These are phyloP conservation scores for Coffea humblotiana DNA, from an alignment of 305 asterid genomes.

Conservation along the genomic window DNA sequence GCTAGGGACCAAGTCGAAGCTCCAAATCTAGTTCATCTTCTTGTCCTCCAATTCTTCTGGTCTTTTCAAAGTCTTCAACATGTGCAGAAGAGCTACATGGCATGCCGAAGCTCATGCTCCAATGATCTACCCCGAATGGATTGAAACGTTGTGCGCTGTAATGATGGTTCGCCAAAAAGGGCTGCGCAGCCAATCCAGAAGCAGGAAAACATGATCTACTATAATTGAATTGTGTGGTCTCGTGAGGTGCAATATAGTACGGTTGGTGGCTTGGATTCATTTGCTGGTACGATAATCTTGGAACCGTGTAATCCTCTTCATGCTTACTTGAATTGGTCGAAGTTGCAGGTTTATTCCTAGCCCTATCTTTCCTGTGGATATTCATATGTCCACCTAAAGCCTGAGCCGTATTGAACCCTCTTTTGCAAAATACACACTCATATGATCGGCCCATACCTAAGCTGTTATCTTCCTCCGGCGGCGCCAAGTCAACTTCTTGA, in stretches of 20 bases:
- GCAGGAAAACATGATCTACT: conserved; percentile 27
- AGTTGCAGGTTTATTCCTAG: conserved; percentile 39
- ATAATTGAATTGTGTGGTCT: conserved; percentile 14
- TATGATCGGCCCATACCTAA: conserved; percentile 56
- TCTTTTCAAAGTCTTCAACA: conserved; percentile 27
- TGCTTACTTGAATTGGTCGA: conserved; percentile 21
- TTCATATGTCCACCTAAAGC: conserved; percentile 93
- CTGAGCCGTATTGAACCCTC: conserved; percentile 84
- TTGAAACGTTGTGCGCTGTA: conserved; percentile 13
- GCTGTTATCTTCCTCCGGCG: conserved; percentile 23
- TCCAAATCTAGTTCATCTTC: conserved; percentile 68
- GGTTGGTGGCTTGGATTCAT: neutral
- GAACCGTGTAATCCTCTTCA: conserved; percentile 9
- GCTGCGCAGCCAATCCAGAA: conserved; percentile 16
- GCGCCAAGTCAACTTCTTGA: conserved; percentile 29
- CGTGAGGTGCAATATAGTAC: conserved; percentile 12
- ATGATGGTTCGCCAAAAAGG: conserved; percentile 12
- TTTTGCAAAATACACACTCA: conserved; percentile 78
- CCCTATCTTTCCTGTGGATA: conserved; percentile 63
- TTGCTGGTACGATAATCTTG: conserved; percentile 13
- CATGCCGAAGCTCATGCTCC: conserved; percentile 40
- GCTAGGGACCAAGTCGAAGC: conserved; percentile 57
- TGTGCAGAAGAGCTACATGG: conserved; percentile 27
- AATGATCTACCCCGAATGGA: conserved; percentile 17
- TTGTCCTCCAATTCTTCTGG: conserved; percentile 13